Evolutionary conservation across 495 filamentous ascomycete genomes (phyloP).

Genomic region (Aspergillus sparsus): DNA sequence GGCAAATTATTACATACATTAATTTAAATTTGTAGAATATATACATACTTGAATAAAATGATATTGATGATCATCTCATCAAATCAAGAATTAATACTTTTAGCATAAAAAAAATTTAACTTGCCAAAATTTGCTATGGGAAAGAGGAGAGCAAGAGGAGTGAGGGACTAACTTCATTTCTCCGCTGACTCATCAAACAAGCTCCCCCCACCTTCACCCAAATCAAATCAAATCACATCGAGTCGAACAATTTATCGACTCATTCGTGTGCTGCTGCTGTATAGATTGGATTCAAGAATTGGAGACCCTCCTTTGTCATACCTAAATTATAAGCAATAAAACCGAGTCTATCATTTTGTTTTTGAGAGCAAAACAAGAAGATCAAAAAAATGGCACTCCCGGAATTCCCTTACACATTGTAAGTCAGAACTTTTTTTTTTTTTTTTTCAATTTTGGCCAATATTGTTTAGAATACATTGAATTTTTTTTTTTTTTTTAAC

Average conservation of each 20-base stretch:
- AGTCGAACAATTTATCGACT: not conserved
- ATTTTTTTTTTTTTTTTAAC: too few species aligned
- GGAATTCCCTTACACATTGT: slow-evolving; percentile 75
- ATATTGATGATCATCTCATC: too few species aligned
- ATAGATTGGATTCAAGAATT: too few species aligned
- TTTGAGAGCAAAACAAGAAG: not conserved
- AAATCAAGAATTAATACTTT: too few species aligned
- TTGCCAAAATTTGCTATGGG: too few species aligned
- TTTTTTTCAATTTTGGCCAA: too few species aligned
- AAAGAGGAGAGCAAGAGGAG: not conserved
- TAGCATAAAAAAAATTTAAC: too few species aligned
- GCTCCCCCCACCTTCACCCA: not conserved
- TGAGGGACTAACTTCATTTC: not conserved
- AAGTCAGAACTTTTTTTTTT: slow-evolving; percentile 27
- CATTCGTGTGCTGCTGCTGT: not conserved
- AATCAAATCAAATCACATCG: not conserved
- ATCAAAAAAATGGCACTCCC: slow-evolving; percentile 34
- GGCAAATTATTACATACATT: too few species aligned
- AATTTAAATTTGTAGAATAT: too few species aligned
- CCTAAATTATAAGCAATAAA: not conserved
- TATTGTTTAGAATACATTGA: too few species aligned
- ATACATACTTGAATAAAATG: too few species aligned
- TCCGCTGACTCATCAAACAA: slow-evolving; percentile 1
- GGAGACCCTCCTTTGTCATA: too few species aligned
- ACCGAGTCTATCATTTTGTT: not conserved